Evolutionary conservation across 345 rosid genomes (phyloP).

Genomic region (Aegle marmelos): DNA sequence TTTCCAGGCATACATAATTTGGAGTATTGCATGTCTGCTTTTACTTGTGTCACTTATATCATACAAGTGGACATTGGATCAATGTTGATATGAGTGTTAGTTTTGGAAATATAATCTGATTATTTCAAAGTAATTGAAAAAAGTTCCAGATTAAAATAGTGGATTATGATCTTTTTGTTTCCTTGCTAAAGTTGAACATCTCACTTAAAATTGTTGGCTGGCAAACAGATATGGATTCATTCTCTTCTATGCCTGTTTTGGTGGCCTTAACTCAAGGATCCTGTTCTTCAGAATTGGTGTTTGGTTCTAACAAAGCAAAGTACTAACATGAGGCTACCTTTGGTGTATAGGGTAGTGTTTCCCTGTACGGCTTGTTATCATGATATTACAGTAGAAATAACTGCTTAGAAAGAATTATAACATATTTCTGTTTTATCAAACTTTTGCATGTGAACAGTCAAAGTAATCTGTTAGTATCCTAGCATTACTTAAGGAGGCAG

Average conservation of each 20-base stretch:
- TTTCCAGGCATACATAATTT: neutral
- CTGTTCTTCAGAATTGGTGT: constrained; percentile 5
- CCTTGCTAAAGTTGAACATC: neutral
- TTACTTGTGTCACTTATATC: neutral
- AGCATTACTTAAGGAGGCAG: neutral
- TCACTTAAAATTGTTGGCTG: neutral
- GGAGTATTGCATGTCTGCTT: neutral
- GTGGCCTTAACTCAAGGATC: neutral
- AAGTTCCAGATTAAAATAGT: neutral
- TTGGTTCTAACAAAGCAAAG: neutral
- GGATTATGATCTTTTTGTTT: neutral
- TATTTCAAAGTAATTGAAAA: neutral
- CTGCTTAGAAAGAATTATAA: neutral
- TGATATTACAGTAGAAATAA: neutral
- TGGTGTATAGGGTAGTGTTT: neutral
- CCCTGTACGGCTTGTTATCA: neutral
- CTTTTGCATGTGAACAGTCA: too few species aligned
- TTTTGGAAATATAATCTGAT: neutral
- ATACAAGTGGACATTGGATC: neutral
- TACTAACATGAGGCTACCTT: neutral
- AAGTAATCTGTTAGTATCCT: neutral
- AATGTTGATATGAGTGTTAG: neutral
- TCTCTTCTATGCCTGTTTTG: neutral
- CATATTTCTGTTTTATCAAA: too few species aligned
- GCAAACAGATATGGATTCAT: too few species aligned